phyloP scores from a whole-genome alignment of 352 stramenopile species.

The Globisporangium mamillatum region DNA sequence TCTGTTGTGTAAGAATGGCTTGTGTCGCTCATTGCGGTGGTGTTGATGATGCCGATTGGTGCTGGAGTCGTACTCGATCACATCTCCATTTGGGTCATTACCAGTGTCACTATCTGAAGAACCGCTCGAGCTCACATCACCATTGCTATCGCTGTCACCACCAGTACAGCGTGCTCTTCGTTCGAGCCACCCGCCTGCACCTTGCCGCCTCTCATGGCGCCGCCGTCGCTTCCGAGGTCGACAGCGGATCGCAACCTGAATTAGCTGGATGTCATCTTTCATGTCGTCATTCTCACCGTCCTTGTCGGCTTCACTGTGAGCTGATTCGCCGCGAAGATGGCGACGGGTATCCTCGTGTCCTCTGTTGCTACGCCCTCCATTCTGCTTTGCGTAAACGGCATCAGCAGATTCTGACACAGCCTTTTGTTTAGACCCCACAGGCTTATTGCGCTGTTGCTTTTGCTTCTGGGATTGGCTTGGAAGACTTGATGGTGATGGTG shows the following conservation, averaged over 20 bases:
- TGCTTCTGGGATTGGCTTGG: not conserved
- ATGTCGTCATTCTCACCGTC: not conserved
- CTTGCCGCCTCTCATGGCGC: not conserved
- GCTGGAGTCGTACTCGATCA: constrained; percentile 26
- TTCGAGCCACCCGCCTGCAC: not conserved
- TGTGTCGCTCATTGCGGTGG: not conserved
- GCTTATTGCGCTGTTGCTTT: not conserved
- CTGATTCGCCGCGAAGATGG: not conserved
- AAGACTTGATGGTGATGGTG: not conserved
- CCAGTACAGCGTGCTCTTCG: not conserved
- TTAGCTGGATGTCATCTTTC: constrained; percentile 19
- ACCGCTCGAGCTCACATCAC: not conserved
- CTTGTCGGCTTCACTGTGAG: not conserved
- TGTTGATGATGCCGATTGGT: not conserved
- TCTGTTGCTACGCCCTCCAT: too few relatives aligned
- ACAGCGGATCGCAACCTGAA: constrained; percentile 62
- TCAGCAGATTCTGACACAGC: not conserved
- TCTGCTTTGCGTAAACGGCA: not conserved
- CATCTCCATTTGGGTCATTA: not conserved
- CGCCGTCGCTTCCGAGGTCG: constrained; percentile 30
- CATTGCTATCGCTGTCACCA: constrained; percentile 16
- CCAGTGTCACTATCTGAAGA: constrained; percentile 19
- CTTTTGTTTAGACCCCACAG: too few relatives aligned
- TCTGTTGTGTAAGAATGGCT: constrained; percentile 7
- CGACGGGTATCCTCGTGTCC: not conserved